Base-by-base conservation (phyloP, 208 protist species). In the Trypanosoma platydactyli region DNA sequence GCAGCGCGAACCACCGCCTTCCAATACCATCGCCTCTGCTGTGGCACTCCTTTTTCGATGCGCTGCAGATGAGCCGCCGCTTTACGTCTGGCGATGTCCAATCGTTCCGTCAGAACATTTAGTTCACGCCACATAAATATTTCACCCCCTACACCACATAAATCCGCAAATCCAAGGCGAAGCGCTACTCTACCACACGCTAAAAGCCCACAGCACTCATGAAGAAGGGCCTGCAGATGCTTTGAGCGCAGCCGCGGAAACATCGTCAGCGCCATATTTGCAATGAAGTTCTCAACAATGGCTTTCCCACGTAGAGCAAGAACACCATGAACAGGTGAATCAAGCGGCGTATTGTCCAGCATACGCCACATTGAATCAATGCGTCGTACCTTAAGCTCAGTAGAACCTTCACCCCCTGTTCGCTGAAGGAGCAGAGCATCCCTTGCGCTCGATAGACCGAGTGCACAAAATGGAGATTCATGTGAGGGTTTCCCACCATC, bases 1-100 rank as follows among this genome's bases (percentile, higher is more conserved):
- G 86, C 78, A 24, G 88, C 89, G 22, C 79, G 76, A 30, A 92
- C 64, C n/a, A 92, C 88, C 3, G 59, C 84, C n/a, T 77, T 71
- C 86, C 88, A 96, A 76, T 94, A 96, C 88, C 91, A 96, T 27
- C 88, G 77, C 30, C 91, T 80, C 76, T 96, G 91, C 64, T 81
- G 79, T 48, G 79, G 61, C 30, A 92, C 79, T 16, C 91, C 91
- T 48, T 89, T 86, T 57, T 93, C 80, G 38, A 91, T 60, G n/a
- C 91, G 80, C 73, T 96, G 73, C 40, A 80, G 71, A 68, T 94
- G 88, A 33, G 53, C 71, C 15, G 85, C 70, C 0, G 84, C 85
- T 45, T 83, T 84, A 44, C 50, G 61, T 9, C 79, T 73, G 5
- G 88, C 91, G 41, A 79, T 69, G 27, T 84, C 68, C 40, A 91